Percentiles rank a stretch among this genome's conserved stretches.
phyloP scores from a whole-genome alignment of 192 early-diverging fungal species.

The Backusella psychrophila region DNA sequence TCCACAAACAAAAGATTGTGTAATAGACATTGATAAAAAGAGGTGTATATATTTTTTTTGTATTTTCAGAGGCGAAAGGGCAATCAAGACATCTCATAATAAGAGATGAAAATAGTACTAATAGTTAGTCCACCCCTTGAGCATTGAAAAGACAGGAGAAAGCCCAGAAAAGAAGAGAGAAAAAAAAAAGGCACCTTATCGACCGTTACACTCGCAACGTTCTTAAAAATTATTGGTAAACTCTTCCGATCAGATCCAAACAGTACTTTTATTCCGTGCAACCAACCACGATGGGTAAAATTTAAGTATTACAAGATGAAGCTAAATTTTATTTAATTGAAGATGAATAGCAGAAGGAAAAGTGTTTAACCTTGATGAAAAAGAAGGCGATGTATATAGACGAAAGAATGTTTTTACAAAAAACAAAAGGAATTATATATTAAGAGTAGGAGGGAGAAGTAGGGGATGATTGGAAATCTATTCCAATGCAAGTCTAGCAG shows the following conservation, averaged over 20 bases:
- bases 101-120: not conserved
- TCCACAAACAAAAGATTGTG: not conserved
- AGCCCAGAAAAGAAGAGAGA: not conserved
- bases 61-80: not conserved
- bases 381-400: not conserved
- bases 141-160: not conserved
- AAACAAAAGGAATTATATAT: not conserved
- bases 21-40: not conserved
- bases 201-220: not conserved
- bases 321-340: slow-evolving; percentile 4
- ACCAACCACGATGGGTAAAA: not conserved
- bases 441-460: not conserved
- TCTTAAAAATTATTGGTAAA: not conserved
- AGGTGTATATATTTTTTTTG: not conserved
- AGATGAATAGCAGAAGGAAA: not conserved
- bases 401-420: slow-evolving; percentile 2
- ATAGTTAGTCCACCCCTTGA: not conserved
- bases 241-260: not conserved
- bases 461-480: not conserved
- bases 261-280: not conserved
- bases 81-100: not conserved
- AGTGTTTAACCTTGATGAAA: not conserved
- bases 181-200: not conserved
- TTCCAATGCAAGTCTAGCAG: slow-evolving; percentile 15
- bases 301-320: slow-evolving; percentile 1